These are phyloP conservation scores for Penicillium vulpinum DNA, from an alignment of 2,329 filamentous ascomycete genomes.

Conservation along the genomic window DNA sequence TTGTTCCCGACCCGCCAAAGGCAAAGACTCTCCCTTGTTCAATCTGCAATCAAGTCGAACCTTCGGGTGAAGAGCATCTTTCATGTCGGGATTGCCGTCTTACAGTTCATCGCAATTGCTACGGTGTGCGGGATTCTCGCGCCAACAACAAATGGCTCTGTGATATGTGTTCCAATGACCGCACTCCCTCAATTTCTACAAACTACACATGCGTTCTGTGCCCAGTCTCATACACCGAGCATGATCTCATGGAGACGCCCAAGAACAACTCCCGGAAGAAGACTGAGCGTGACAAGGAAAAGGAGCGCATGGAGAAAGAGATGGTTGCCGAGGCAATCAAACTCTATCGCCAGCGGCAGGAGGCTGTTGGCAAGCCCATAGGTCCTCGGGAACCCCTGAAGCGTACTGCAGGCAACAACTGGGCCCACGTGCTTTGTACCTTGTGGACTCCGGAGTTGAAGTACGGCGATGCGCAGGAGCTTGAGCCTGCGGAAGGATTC, in stretches of 20 bases:
- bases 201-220: constrained; percentile 93
- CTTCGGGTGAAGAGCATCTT: constrained; percentile 68
- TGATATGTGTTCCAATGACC: constrained; percentile 94
- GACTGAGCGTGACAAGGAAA: constrained; percentile 85
- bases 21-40: constrained; percentile 79
- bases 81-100: constrained; percentile 85
- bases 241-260: constrained; percentile 80
- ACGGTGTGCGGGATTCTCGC: constrained; percentile 74
- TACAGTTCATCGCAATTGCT: constrained; percentile 88
- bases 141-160: constrained; percentile 82
- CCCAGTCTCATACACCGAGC: constrained; percentile 75
- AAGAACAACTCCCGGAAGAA: constrained; percentile 84
- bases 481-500: constrained; percentile 88
- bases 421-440: constrained; percentile 94
- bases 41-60: constrained; percentile 74
- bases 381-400: constrained; percentile 90
- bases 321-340: constrained; percentile 75
- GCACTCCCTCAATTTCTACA: constrained; percentile 87
- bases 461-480: constrained; percentile 78
- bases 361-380: constrained; percentile 77
- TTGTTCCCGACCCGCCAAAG: constrained; percentile 76
- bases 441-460: constrained; percentile 90
- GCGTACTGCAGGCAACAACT: constrained; percentile 93
- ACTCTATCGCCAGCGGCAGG: constrained; percentile 79
- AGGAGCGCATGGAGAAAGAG: constrained; percentile 82